Percentiles rank a stretch among this genome's conserved stretches.
These are phyloP conservation scores for Selaginella tamariscina DNA, from an alignment of 75 land plant genomes.

Conservation along the genomic window DNA sequence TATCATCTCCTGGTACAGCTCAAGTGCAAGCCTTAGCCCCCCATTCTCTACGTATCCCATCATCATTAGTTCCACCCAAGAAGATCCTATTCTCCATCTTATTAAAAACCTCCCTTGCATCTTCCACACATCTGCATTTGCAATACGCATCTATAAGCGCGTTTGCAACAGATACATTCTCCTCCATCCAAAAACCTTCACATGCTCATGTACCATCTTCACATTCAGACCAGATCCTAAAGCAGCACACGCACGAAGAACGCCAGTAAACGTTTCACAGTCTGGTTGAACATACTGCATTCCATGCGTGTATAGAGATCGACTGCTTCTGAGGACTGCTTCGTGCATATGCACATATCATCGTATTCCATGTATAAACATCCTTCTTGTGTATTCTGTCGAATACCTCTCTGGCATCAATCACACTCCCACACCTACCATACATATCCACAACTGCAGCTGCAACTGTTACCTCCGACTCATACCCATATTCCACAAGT, in stretches of 20 bases:
- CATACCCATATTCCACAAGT: conserved; percentile 18
- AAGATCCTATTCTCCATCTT: neutral
- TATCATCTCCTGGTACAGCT: neutral
- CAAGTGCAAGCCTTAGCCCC: neutral
- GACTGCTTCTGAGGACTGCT: neutral
- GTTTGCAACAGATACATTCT: neutral
- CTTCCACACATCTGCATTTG: neutral
- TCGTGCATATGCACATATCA: neutral
- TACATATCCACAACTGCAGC: conserved; percentile 30
- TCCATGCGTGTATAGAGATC: neutral
- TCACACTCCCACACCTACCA: conserved; percentile 18
- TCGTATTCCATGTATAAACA: neutral
- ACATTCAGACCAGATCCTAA: neutral
- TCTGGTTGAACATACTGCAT: neutral
- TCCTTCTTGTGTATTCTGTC: neutral
- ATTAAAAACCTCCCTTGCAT: neutral
- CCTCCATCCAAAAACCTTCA: neutral
- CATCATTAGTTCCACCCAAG: neutral
- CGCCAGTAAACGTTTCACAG: neutral
- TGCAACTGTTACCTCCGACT: conserved; percentile 22
- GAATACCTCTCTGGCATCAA: conserved; percentile 25
- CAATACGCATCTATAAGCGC: neutral
- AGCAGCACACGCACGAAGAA: neutral
- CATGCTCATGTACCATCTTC: neutral
- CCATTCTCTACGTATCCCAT: neutral